Conservation (phyloP, 2,329 filamentous ascomycete species). For the Berkeleyomyces rouxiae region DNA sequence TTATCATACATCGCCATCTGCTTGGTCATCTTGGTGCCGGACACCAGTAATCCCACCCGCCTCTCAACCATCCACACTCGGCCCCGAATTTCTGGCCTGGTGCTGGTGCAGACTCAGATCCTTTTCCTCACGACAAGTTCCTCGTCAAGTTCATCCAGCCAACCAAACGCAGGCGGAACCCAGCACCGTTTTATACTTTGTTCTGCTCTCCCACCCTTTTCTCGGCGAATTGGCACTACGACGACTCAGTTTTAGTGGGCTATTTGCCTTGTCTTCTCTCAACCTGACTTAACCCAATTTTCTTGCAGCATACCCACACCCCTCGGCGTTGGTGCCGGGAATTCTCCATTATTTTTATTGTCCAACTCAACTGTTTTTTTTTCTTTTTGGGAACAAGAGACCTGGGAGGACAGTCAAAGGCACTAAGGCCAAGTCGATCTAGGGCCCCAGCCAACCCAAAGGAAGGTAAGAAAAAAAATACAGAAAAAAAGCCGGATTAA, state of each 20-base stretch:
- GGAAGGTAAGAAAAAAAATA: not conserved
- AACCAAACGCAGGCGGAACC: not conserved
- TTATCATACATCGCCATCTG: not conserved
- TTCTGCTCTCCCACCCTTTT: not conserved
- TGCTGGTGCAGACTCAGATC: not conserved
- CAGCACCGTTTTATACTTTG: not conserved
- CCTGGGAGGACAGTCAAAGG: not conserved
- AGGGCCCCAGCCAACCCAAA: slow-evolving; percentile 1
- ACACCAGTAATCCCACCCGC: not conserved
- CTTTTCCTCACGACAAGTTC: not conserved
- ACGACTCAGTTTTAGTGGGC: slow-evolving; percentile 3
- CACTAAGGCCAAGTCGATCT: not conserved
- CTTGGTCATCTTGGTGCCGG: not conserved
- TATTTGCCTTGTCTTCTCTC: not conserved
- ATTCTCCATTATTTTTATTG: slow-evolving; percentile 2
- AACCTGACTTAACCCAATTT: not conserved
- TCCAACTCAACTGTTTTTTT: not conserved
- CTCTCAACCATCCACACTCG: not conserved
- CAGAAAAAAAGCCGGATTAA: slow-evolving; percentile 3
- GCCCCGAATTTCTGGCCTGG: not conserved
- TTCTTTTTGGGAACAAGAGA: not conserved
- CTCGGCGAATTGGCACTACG: not conserved
- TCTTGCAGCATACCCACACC: not conserved
- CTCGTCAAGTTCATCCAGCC: not conserved
- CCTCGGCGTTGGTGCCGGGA: not conserved